Percentiles rank a stretch among this genome's conserved stretches.
Evolutionary conservation across 2,329 filamentous ascomycete species (phyloP).

Genomic region (Penicillium crustosum): DNA sequence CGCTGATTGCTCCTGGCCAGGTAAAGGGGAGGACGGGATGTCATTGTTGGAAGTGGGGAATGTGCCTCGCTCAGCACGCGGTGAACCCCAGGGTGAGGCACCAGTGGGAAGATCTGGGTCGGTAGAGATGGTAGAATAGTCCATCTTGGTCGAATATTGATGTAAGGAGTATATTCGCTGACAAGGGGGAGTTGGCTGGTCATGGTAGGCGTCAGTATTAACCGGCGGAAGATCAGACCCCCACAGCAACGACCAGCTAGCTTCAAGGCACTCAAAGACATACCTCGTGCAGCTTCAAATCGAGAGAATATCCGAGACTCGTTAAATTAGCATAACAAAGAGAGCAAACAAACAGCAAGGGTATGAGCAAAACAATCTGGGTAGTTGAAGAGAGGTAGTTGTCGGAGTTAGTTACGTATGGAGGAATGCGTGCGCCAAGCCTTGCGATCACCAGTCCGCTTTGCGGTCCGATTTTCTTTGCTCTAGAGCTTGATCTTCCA

Average conservation of each 20-base stretch:
- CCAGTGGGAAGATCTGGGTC: conserved; percentile 60
- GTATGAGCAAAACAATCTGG: not conserved
- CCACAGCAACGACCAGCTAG: conserved; percentile 22
- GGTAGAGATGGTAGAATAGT: conserved; percentile 61
- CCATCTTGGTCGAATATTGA: conserved; percentile 51
- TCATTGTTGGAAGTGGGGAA: conserved; percentile 39
- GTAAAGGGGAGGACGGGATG: conserved; percentile 44
- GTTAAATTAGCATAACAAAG: conserved; percentile 11
- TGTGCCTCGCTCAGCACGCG: conserved; percentile 50
- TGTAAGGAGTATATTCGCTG: conserved; percentile 19
- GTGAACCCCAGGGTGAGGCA: conserved; percentile 64
- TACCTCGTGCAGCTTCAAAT: conserved; percentile 20
- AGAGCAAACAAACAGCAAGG: conserved; percentile 1
- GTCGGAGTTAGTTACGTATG: conserved; percentile 20
- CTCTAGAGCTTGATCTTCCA: conserved; percentile 1
- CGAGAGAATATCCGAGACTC: not conserved
- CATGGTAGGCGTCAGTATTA: conserved; percentile 27
- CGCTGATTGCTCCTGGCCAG: conserved; percentile 38
- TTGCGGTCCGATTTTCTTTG: conserved; percentile 17
- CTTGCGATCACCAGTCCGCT: conserved; percentile 16
- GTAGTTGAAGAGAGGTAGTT: conserved; percentile 4
- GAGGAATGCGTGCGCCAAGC: conserved; percentile 26
- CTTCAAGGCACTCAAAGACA: conserved; percentile 9
- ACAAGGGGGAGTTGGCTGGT: conserved; percentile 22
- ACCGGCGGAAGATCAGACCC: conserved; percentile 20